Conservation (phyloP, 345 rosid genomes). For the Brassica cretica region DNA sequence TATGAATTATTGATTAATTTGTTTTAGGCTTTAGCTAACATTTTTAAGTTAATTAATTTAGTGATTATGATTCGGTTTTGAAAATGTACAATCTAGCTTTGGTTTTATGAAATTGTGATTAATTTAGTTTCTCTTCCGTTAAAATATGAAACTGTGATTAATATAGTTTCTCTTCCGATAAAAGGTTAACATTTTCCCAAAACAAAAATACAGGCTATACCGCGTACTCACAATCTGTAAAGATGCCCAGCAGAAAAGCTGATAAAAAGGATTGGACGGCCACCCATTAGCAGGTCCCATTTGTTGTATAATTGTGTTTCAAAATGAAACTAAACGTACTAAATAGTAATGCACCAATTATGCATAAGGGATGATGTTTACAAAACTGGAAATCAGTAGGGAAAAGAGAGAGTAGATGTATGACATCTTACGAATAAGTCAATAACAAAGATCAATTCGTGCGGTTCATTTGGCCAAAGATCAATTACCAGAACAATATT, state of each 20-base stretch:
- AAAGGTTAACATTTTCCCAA: neutral
- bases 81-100: neutral
- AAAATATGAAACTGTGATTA: neutral
- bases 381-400: neutral
- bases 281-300: conserved; percentile 7
- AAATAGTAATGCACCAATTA: neutral
- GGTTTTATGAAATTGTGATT: neutral
- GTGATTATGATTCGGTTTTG: neutral
- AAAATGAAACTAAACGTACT: neutral
- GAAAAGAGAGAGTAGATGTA: neutral
- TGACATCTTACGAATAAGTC: conserved; percentile 2
- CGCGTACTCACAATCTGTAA: conserved; percentile 19
- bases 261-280: conserved; percentile 30
- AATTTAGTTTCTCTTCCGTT: neutral
- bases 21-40: neutral
- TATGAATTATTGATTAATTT: neutral
- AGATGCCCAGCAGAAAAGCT: conserved; percentile 32
- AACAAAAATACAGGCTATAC: neutral
- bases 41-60: neutral
- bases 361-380: neutral
- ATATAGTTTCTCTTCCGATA: neutral
- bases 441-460: neutral
- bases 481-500: neutral
- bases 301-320: neutral
- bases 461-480: neutral